These are phyloP conservation scores for Zarea fungicola DNA, from an alignment of 2,329 filamentous ascomycete genomes.

Conservation along the genomic window DNA sequence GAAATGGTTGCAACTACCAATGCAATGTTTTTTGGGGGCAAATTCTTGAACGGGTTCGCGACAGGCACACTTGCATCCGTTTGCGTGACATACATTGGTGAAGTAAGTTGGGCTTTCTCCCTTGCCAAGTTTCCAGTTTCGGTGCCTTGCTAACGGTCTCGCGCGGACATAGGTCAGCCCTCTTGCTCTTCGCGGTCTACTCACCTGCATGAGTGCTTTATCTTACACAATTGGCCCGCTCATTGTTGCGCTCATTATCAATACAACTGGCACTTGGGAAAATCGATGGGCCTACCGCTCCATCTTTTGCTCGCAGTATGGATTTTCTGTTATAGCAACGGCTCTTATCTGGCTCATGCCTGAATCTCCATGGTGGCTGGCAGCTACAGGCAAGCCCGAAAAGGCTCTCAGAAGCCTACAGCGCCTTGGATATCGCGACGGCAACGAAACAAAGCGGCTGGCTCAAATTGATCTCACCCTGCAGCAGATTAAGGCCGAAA, in stretches of 20 bases:
- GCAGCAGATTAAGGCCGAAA: constrained; percentile 29
- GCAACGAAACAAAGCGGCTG: constrained; percentile 24
- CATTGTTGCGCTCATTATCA: constrained; percentile 26
- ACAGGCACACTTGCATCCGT: constrained; percentile 23
- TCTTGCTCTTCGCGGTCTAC: constrained; percentile 23
- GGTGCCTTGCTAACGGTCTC: no score
- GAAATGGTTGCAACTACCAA: constrained; percentile 37
- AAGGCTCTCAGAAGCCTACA: constrained; percentile 31
- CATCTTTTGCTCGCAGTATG: constrained; percentile 30
- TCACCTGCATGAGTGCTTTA: constrained; percentile 26
- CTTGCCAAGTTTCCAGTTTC: no score
- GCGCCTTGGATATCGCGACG: constrained; percentile 25
- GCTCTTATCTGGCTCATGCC: constrained; percentile 32
- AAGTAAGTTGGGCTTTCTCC: no score
- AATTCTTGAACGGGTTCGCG: constrained; percentile 37
- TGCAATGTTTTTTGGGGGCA: constrained; percentile 35
- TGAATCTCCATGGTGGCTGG: constrained; percentile 38
- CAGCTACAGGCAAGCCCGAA: constrained; percentile 27
- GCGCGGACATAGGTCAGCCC: no score
- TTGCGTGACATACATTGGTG: constrained; percentile 27
- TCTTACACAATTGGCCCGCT: constrained; percentile 28
- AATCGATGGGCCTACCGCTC: constrained; percentile 29
- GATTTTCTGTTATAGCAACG: constrained; percentile 26
- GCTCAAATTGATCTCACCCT: constrained; percentile 27
- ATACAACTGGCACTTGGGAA: constrained; percentile 22